Evolutionary conservation across 176 grass and related monocot genomes (phyloP), one percentile per base, ranked within the genome.

Genomic region (Areca catechu): DNA sequence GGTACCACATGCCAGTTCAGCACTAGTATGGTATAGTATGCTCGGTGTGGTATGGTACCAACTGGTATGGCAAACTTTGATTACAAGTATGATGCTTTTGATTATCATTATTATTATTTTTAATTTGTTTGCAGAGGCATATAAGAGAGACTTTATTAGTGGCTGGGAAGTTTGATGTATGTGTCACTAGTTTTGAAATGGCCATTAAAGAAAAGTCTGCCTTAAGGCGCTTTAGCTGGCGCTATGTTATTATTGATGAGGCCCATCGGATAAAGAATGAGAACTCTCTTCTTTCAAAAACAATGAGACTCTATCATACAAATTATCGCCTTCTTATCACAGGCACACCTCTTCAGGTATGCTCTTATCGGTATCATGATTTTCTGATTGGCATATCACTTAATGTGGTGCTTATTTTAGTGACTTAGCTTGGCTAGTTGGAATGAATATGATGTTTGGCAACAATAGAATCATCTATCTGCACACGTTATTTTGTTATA

Each of bases 241-340:
- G 85, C 19, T 95, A 89, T 58, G 73, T 95, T 54, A 95, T 95
- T 68, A 95, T 95, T 69, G 85, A 89, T 55, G 85, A 95, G 71
- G 90, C 90, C 49, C 90, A 95, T 64, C 75, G 85, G 19, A 95
- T 95, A 49, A 95, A 95, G 67, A 95, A 95, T 72, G 85, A 95
- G 34, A 98, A 98, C 22, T 98, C 93, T 71, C 93, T 98, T 80
- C 81, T 98, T 18, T 98, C 93, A 2, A 98, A 98, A 70, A 98
- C 93, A 16, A 98, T 98, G 93, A 90, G 93, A 58, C 60, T 98
- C 66, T 98, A 85, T 72, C 75, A 91, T 76, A 92, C 87, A 15
- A 98, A 98, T 74, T 92, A 98, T 73, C 93, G 93, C 53, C 83
- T 98, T 61, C 93, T 98, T 52, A 98, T 98, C 51, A 98, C 87